Evolutionary conservation across 495 filamentous ascomycete genomes (phyloP).

Genomic region (Evernia prunastri): DNA sequence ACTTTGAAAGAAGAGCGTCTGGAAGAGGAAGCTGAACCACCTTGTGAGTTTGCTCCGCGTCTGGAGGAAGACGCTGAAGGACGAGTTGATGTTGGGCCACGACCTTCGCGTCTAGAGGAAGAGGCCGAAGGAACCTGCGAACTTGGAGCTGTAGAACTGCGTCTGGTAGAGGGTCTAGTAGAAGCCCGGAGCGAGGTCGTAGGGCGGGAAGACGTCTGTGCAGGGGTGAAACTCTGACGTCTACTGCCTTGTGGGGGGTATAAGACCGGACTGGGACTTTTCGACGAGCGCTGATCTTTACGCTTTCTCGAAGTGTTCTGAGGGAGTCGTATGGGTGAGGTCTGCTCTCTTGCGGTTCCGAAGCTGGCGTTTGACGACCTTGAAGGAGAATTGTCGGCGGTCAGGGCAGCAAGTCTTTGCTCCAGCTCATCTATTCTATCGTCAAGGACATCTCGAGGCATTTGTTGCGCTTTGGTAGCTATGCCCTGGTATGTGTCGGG

Average conservation of each 20-base stretch:
- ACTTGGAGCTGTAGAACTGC: neutral
- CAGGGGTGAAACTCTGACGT: neutral
- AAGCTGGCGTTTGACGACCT: neutral
- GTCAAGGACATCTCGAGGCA: neutral
- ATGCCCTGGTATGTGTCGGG: neutral
- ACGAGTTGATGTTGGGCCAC: neutral
- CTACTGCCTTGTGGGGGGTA: neutral
- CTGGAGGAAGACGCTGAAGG: neutral
- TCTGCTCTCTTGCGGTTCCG: neutral
- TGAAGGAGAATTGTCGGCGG: neutral
- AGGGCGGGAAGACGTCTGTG: neutral
- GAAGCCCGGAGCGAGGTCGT: neutral
- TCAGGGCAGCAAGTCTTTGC: neutral
- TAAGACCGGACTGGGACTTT: neutral
- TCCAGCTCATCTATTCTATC: neutral
- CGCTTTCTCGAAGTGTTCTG: neutral
- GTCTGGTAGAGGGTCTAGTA: neutral
- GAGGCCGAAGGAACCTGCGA: neutral
- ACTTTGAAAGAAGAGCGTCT: slow-evolving; percentile 5
- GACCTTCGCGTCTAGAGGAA: neutral
- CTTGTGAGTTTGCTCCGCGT: neutral
- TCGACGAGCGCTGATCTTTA: neutral
- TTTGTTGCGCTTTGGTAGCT: neutral
- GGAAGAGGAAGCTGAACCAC: neutral
- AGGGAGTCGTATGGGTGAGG: neutral